Evolutionary conservation across 495 filamentous ascomycete species (phyloP), one percentile per base, ranked within the genome.

Genomic region (Trichoderma reesei): DNA sequence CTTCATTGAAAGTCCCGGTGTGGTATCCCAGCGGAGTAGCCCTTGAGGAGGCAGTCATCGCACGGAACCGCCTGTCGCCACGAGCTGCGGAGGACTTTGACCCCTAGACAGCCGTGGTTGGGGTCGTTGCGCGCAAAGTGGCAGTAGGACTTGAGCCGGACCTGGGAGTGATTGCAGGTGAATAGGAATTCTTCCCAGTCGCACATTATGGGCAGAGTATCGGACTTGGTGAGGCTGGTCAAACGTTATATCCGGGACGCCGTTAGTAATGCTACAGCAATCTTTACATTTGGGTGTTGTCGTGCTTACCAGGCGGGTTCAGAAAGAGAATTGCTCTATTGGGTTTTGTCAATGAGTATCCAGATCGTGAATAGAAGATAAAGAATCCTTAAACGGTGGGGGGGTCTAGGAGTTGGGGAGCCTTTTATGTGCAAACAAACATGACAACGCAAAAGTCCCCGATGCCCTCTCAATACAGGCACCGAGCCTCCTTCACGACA

Each of bases 61-160:
- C 85, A 87, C 9, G 76, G 65, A 18, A 74, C 73, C 18, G 71
- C 71, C 46, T 82, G 77, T 44, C 76, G 68, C 81, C 81, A 86
- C 42, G 77, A 76, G 18, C 83, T 73, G 62, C 83, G 83, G 59
- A 86, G 75, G 56, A 79, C 81, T 72, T 84, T 81, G 60, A 85
- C 84, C 7, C 83, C 77, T 65, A 79, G 81, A 68, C 88, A 90
- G 63, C 80, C 72, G 68, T 89, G 85, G 59, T 79, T 73, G 2
- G 83, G 82, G 68, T 89, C 82, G 71, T 86, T 87, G 36, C 88
- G 82, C 8, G 87, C 86, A 63, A 81, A 82, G 71, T 91, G 87
- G 74, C 88, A 91, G 71, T 88, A 80, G 33, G 82, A 82, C 69
- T 85, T 83, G 34, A 88, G 72, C 10, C 82, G 81, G 20, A 75